Percentiles rank a stretch among this genome's conserved stretches.
Evolutionary conservation across 1,284 basidiomycete species (phyloP).

Genomic region (Marasmius tenuissimus): DNA sequence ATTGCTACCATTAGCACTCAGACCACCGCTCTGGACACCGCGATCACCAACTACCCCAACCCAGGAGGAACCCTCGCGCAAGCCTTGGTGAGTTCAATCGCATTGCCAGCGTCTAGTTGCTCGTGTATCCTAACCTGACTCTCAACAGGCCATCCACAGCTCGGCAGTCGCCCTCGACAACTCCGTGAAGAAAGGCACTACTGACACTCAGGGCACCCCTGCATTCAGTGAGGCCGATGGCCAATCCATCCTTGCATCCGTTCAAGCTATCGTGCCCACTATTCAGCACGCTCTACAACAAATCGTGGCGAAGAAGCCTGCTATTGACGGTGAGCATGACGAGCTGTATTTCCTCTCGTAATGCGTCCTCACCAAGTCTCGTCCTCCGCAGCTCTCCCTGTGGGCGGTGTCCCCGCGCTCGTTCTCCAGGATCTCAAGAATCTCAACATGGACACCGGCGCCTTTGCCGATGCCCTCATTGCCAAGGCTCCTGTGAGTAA

Average conservation of each 20-base stretch:
- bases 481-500: constrained; percentile 20
- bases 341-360: background rate
- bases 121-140: background rate
- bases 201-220: constrained; percentile 21
- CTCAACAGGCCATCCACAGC: constrained; percentile 29
- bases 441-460: constrained; percentile 15
- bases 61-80: constrained; percentile 26
- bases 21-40: constrained; percentile 27
- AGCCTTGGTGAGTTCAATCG: constrained; percentile 25
- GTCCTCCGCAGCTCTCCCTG: constrained; percentile 15
- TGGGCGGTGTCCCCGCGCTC: constrained; percentile 25
- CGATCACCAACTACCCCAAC: constrained; percentile 29
- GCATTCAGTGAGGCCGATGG: constrained; percentile 16
- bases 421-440: constrained; percentile 23
- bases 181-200: constrained; percentile 25
- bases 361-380: background rate
- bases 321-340: constrained; percentile 10
- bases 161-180: constrained; percentile 22
- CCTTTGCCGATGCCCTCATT: constrained; percentile 21
- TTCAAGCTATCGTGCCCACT: constrained; percentile 20
- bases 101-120: background rate
- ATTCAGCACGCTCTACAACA: constrained; percentile 16
- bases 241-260: constrained; percentile 14
- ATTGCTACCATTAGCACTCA: constrained; percentile 26
- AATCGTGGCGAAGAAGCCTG: constrained; percentile 19